Conservation (phyloP, 225 moss, liverwort and hornwort genomes). For the Thuidium tamariscinum region DNA sequence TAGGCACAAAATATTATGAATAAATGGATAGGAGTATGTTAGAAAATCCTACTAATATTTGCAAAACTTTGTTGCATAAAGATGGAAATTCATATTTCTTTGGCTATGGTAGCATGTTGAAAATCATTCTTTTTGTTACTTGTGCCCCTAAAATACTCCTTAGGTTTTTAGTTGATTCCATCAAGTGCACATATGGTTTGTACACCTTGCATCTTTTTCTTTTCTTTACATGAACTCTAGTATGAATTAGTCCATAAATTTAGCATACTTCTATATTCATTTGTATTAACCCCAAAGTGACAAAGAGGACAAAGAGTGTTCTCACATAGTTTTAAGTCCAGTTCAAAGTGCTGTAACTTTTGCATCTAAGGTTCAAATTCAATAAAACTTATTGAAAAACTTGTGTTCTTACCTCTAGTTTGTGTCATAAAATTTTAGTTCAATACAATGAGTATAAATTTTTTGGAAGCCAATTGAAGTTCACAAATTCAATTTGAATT, state of each 20-base stretch:
- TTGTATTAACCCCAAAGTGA: too few relatives aligned
- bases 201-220: neutral
- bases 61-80: neutral
- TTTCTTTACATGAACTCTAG: neutral
- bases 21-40: neutral
- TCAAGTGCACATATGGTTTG: neutral
- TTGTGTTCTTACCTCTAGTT: too few relatives aligned
- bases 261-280: neutral
- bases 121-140: neutral
- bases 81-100: neutral
- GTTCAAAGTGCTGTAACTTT: too few relatives aligned
- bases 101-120: fast-evolving
- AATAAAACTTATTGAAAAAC: too few relatives aligned
- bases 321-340: too few relatives aligned
- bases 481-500: too few relatives aligned
- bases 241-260: neutral
- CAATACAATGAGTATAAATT: too few relatives aligned
- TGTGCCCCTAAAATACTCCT: fast-evolving
- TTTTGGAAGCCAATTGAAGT: too few relatives aligned
- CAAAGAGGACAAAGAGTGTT: too few relatives aligned
- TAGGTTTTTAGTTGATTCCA: neutral
- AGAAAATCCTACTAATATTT: neutral
- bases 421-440: too few relatives aligned
- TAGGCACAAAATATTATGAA: fast-evolving
- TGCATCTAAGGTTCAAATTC: too few relatives aligned